These are phyloP conservation scores for Cryptococcus maquisensis DNA, from an alignment of 1,284 basidiomycete species.

Conservation along the genomic window DNA sequence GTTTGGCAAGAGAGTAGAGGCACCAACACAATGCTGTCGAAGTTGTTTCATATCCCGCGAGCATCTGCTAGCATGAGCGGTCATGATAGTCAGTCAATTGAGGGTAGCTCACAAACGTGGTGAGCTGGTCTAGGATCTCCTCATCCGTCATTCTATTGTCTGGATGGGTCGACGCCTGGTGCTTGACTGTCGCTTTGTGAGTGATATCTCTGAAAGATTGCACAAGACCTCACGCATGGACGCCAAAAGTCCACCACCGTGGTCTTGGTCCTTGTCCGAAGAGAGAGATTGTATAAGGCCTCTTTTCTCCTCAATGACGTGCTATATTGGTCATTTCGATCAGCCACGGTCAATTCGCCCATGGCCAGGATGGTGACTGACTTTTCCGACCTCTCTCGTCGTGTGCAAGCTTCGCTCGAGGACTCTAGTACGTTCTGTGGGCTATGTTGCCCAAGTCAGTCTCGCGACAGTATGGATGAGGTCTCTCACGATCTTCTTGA, in stretches of 20 bases:
- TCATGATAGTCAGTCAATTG: background rate
- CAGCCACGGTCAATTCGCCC: background rate
- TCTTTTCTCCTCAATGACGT: slow-evolving; percentile 57
- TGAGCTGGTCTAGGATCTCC: slow-evolving; percentile 70
- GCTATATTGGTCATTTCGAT: slow-evolving; percentile 9
- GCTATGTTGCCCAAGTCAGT: slow-evolving; percentile 17
- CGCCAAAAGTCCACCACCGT: slow-evolving; percentile 48
- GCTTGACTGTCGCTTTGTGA: slow-evolving; percentile 52
- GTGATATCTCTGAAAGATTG: background rate
- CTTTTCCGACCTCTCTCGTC: slow-evolving; percentile 57
- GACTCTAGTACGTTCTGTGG: slow-evolving; percentile 44
- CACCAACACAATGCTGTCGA: slow-evolving; percentile 68
- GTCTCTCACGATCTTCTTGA: slow-evolving; percentile 57
- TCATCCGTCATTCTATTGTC: slow-evolving; percentile 59
- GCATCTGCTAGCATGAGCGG: slow-evolving; percentile 21
- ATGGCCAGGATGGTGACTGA: slow-evolving; percentile 15
- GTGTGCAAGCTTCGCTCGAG: slow-evolving; percentile 50
- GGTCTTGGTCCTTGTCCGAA: slow-evolving; percentile 50
- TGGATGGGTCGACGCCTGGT: slow-evolving; percentile 56
- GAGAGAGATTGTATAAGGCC: slow-evolving; percentile 34
- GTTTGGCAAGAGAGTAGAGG: slow-evolving; percentile 60
- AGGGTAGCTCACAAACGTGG: slow-evolving; percentile 59
- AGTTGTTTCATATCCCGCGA: slow-evolving; percentile 70
- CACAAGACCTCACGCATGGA: slow-evolving; percentile 56
- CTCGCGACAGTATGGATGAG: slow-evolving; percentile 1